Conservation (phyloP, 306 rosid genomes). For the Cucumis cinereus region DNA sequence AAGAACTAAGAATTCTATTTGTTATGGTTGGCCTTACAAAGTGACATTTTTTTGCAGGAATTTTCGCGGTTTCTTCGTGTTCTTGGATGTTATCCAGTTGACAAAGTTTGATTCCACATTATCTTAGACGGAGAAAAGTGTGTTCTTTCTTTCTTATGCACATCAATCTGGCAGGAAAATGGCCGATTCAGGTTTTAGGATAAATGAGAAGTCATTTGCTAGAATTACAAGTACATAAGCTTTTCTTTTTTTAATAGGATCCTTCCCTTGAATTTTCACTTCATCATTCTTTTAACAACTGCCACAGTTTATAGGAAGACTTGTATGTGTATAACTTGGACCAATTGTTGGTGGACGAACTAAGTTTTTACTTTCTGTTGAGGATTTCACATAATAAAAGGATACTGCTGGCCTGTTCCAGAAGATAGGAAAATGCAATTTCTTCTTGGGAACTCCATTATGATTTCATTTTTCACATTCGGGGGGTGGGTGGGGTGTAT, state of each 20-base stretch:
- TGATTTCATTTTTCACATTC: neutral
- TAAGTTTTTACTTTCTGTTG: neutral
- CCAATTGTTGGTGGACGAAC: neutral
- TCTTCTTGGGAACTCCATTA: neutral
- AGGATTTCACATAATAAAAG: neutral
- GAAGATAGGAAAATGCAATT: neutral
- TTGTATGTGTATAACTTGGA: neutral
- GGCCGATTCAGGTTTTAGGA: neutral
- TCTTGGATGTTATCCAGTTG: conserved; percentile 61
- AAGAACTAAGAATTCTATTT: neutral
- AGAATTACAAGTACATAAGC: neutral
- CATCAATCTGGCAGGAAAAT: neutral
- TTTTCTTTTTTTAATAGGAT: neutral
- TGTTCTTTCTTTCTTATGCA: neutral
- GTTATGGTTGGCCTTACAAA: neutral
- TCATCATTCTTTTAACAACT: neutral
- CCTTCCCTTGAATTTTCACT: neutral
- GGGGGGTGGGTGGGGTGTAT: too few species aligned
- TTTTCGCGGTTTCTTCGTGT: conserved; percentile 58
- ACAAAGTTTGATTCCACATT: conserved; percentile 5
- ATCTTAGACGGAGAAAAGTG: neutral
- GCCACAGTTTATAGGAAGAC: neutral
- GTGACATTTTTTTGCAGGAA: conserved; percentile 36
- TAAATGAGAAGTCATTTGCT: neutral
- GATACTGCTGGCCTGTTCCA: neutral